phyloP scores from a whole-genome alignment of 345 rosid genomes.

The Lepidium africanum region DNA sequence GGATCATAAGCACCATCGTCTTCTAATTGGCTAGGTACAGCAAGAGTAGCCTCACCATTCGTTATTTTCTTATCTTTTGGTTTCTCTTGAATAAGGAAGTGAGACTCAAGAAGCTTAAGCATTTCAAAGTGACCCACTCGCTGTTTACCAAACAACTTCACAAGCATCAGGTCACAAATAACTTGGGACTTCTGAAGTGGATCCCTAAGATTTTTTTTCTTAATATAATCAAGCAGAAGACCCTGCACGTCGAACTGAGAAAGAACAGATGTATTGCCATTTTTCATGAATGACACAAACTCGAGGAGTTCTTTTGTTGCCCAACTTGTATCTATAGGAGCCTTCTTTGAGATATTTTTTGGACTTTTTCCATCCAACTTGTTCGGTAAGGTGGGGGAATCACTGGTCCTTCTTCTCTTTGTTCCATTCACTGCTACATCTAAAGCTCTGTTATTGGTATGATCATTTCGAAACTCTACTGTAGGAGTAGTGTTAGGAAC shows the following conservation, averaged over 20 bases:
- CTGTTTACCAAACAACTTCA: conserved; percentile 57
- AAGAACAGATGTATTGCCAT: conserved; percentile 58
- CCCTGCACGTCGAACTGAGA: conserved; percentile 58
- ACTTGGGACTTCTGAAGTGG: conserved; percentile 60
- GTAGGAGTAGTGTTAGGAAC: conserved; percentile 28
- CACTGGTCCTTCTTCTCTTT: conserved; percentile 48
- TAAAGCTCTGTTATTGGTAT: conserved; percentile 31
- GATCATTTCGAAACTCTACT: conserved; percentile 25
- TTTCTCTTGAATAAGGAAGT: conserved; percentile 52
- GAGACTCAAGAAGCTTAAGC: conserved; percentile 81
- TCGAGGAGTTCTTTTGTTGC: conserved; percentile 85
- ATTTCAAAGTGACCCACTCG: conserved; percentile 79
- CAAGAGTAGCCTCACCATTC: conserved; percentile 29
- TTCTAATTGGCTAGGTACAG: conserved; percentile 30
- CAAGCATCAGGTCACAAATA: conserved; percentile 66
- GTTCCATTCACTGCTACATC: conserved; percentile 35
- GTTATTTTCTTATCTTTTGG: conserved; percentile 24
- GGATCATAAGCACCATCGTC: conserved; percentile 28
- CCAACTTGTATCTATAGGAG: conserved; percentile 45
- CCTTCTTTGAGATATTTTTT: conserved; percentile 20
- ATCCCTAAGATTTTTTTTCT: conserved; percentile 64
- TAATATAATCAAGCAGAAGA: conserved; percentile 73
- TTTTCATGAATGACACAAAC: conserved; percentile 64
- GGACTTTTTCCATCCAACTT: conserved; percentile 29
- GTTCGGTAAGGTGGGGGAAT: conserved; percentile 23